These are phyloP conservation scores for Polygonum maritimum DNA, from an alignment of 148 eudicot species.

Conservation along the genomic window DNA sequence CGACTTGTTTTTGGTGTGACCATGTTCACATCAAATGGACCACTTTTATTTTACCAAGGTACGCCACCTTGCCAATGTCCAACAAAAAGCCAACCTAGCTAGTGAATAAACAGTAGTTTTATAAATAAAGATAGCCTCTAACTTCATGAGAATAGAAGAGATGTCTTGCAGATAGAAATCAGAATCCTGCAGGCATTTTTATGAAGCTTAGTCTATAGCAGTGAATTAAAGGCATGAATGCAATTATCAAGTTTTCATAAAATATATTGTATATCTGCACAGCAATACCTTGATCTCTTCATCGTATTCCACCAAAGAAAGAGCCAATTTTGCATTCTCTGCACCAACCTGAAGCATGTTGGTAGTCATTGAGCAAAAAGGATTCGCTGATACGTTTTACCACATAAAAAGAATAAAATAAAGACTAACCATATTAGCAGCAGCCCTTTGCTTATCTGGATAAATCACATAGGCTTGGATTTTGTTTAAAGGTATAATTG, in stretches of 20 bases:
- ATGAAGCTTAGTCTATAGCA: not conserved
- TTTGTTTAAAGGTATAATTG: conserved; percentile 87
- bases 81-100: not conserved
- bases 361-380: not conserved
- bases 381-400: not conserved
- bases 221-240: not conserved
- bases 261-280: not conserved
- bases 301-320: conserved; percentile 82
- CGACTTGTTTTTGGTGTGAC: not conserved
- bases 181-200: not conserved
- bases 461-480: conserved; percentile 65
- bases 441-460: conserved; percentile 58
- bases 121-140: not conserved
- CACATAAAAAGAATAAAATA: not conserved
- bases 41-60: not conserved
- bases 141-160: not conserved
- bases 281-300: conserved; percentile 54
- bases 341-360: conserved; percentile 60
- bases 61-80: not conserved
- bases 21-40: not conserved
- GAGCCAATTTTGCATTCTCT: conserved; percentile 89
- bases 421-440: conserved; percentile 56
- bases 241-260: not conserved
- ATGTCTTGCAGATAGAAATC: not conserved
- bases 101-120: not conserved